Evolutionary conservation across 164 flowering plant genomes (phyloP).

Genomic region (Chimonanthus salicifolius): DNA sequence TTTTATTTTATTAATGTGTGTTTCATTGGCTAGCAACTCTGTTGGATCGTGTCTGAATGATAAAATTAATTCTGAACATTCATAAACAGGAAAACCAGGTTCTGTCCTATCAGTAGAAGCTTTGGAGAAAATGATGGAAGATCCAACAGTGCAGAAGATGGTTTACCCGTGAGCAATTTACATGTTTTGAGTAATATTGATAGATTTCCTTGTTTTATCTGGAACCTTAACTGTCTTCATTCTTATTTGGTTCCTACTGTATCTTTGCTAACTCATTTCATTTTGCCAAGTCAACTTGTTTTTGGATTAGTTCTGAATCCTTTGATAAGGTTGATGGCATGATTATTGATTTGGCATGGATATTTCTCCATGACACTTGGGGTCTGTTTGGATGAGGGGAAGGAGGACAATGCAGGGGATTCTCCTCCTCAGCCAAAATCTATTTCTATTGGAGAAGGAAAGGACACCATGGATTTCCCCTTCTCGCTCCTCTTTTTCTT

Average conservation of each 20-base stretch:
- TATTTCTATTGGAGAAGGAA: too few species aligned
- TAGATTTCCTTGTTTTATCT: too few species aligned
- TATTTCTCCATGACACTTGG: too few species aligned
- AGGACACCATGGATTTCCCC: too few species aligned
- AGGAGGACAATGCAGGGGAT: too few species aligned
- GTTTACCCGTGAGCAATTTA: slow-evolving; percentile 69
- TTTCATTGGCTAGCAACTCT: too few species aligned
- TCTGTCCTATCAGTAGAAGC: slow-evolving; percentile 72
- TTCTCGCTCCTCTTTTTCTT: too few species aligned
- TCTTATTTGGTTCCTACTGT: not conserved
- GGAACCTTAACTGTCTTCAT: not conserved
- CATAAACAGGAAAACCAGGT: slow-evolving; percentile 35
- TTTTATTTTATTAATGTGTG: too few species aligned
- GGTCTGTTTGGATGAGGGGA: too few species aligned
- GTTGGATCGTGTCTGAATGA: not conserved
- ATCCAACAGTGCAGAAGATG: slow-evolving; percentile 93
- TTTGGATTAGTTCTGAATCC: not conserved
- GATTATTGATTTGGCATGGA: not conserved
- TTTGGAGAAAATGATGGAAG: slow-evolving; percentile 98
- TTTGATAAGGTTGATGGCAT: not conserved
- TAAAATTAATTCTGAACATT: slow-evolving; percentile 1
- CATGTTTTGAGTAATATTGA: not conserved
- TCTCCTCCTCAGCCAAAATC: too few species aligned
- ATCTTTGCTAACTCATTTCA: not conserved
- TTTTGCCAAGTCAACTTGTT: not conserved